A percentile compares a stretch with the other conserved stretches of the same genome.
Evolutionary conservation across 371 early-diverging fungal genomes (phyloP).

Genomic region (Apophysomyces elegans): DNA sequence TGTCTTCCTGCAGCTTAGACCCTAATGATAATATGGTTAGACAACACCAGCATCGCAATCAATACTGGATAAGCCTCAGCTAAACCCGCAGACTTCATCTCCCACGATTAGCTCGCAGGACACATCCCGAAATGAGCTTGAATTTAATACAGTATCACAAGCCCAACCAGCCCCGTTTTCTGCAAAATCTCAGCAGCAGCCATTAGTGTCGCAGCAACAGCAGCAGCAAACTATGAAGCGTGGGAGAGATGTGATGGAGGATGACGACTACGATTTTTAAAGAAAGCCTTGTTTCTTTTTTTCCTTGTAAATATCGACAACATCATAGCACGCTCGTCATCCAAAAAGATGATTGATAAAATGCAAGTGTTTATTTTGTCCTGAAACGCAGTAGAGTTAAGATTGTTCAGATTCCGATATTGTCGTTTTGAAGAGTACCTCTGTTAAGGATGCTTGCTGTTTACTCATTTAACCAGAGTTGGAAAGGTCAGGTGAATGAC

Average conservation of each 20-base stretch:
- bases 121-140: constrained; percentile 5
- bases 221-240: constrained; percentile 24
- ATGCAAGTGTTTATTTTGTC: background rate
- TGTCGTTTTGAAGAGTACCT: background rate
- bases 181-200: constrained; percentile 9
- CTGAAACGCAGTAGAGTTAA: background rate
- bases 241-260: constrained; percentile 47
- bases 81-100: constrained; percentile 12
- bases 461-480: background rate
- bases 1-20: background rate
- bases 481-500: background rate
- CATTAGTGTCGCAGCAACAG: background rate
- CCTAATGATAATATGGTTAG: constrained; percentile 18
- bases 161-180: constrained; percentile 8
- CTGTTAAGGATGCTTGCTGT: background rate
- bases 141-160: constrained; percentile 13
- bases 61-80: constrained; percentile 23
- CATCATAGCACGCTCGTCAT: background rate
- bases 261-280: constrained; percentile 56
- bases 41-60: constrained; percentile 45
- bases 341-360: background rate
- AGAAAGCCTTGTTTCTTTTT: background rate
- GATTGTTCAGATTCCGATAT: background rate
- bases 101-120: background rate
- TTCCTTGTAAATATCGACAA: constrained; percentile 5